Conservation (phyloP, 2,329 filamentous ascomycete genomes). For the Aspergillus niger region DNA sequence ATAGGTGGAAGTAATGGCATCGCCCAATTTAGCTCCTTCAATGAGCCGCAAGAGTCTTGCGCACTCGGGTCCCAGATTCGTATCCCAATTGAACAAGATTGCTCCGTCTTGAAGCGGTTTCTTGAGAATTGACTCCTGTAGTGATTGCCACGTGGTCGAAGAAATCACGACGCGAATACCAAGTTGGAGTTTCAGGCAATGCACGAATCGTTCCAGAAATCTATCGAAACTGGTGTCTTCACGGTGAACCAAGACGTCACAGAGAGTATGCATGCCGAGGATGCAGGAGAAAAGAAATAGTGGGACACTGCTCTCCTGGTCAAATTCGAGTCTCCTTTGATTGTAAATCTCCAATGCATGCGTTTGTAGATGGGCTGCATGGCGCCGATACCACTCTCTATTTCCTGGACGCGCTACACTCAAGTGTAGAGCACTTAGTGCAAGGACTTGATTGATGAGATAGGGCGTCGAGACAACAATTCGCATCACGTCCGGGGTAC, state of each 20-base stretch:
- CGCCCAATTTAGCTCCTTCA: constrained; percentile 8
- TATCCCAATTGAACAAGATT: constrained; percentile 2
- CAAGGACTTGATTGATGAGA: constrained; percentile 52
- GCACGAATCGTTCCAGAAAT: constrained; percentile 31
- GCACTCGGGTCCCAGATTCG: constrained; percentile 3
- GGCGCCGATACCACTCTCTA: constrained; percentile 29
- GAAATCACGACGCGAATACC: constrained; percentile 26
- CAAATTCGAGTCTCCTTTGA: constrained; percentile 8
- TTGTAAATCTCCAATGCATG: constrained; percentile 25
- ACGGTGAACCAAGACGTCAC: constrained; percentile 49
- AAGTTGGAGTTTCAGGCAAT: constrained; percentile 29
- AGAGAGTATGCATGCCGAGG: constrained; percentile 46
- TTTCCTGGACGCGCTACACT: constrained; percentile 41
- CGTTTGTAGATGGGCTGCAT: constrained; percentile 42
- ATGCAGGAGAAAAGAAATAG: constrained; percentile 26
- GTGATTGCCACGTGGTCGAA: constrained; percentile 14
- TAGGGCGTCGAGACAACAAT: constrained; percentile 38
- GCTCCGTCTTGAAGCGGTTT: constrained; percentile 9
- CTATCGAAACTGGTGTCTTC: constrained; percentile 38
- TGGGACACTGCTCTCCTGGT: constrained; percentile 20
- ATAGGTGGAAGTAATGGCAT: constrained; percentile 9
- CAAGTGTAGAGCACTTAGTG: constrained; percentile 49
- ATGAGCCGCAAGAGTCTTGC: constrained; percentile 14
- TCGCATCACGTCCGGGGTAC: constrained; percentile 9
- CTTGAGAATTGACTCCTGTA: constrained; percentile 18